Evolutionary conservation across 257 asterid species (phyloP).

Genomic region (Cordia subcordata): DNA sequence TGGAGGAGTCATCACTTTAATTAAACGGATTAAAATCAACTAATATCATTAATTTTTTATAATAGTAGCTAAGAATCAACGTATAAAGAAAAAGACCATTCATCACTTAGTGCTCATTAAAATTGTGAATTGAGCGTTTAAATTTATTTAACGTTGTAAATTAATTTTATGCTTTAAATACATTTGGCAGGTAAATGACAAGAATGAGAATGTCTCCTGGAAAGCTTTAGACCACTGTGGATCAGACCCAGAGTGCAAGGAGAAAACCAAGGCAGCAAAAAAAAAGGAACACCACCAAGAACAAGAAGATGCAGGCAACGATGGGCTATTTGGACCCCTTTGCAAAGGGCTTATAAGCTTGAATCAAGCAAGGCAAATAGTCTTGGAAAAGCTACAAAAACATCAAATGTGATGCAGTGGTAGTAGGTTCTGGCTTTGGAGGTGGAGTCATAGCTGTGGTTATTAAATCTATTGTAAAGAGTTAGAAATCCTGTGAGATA

Average conservation of each 20-base stretch:
- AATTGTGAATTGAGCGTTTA: too few species aligned
- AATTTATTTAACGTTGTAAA: neutral
- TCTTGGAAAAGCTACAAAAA: constrained; percentile 22
- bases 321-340: constrained; percentile 44
- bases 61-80: too few species aligned
- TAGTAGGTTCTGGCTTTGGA: constrained; percentile 89
- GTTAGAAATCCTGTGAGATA: too few species aligned
- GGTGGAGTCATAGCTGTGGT: constrained; percentile 89
- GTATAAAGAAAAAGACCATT: too few species aligned
- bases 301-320: constrained; percentile 21
- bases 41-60: too few species aligned
- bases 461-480: too few species aligned
- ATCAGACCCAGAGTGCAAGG: constrained; percentile 47
- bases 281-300: constrained; percentile 10
- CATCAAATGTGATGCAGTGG: constrained; percentile 67
- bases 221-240: constrained; percentile 74
- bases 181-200: constrained; percentile 53
- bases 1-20: too few species aligned
- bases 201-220: constrained; percentile 59
- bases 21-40: too few species aligned
- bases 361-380: constrained; percentile 21
- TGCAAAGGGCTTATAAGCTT: constrained; percentile 39
- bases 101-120: too few species aligned
- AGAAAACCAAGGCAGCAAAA: constrained; percentile 5
- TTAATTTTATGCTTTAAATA: neutral